Evolutionary conservation across 176 grass and related monocot genomes (phyloP).

Genomic region (Triticum timopheevii): DNA sequence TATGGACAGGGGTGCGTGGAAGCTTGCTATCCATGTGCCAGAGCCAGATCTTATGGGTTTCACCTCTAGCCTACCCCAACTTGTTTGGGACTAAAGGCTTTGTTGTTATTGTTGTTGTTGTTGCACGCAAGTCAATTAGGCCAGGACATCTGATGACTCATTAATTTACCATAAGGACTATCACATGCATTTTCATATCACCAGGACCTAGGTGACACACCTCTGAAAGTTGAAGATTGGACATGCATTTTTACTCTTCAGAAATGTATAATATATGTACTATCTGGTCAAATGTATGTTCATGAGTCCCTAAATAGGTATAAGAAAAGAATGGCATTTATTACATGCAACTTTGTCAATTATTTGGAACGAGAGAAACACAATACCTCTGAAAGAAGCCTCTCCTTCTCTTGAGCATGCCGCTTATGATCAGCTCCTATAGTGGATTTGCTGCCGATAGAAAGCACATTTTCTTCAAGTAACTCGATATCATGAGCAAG

Average conservation of each 20-base stretch:
- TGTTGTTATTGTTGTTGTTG: no score
- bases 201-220: neutral
- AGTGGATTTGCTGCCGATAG: conserved; percentile 66
- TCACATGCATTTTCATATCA: neutral
- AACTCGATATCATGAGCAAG: conserved; percentile 80
- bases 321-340: neutral
- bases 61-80: no score
- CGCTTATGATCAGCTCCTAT: conserved; percentile 82
- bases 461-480: conserved; percentile 66
- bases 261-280: neutral
- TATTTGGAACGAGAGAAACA: conserved; percentile 2
- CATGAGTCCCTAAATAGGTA: neutral
- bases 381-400: conserved; percentile 86
- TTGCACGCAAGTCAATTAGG: neutral
- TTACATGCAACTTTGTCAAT: neutral
- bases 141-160: neutral
- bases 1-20: no score
- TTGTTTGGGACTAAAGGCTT: no score
- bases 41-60: no score
- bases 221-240: neutral
- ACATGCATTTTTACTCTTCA: neutral
- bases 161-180: neutral
- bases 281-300: neutral
- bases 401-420: conserved; percentile 78
- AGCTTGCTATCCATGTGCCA: no score